Evolutionary conservation across 352 stramenopile species (phyloP), one percentile per base, ranked within the genome.

Genomic region (Phytophthora gonapodyides): DNA sequence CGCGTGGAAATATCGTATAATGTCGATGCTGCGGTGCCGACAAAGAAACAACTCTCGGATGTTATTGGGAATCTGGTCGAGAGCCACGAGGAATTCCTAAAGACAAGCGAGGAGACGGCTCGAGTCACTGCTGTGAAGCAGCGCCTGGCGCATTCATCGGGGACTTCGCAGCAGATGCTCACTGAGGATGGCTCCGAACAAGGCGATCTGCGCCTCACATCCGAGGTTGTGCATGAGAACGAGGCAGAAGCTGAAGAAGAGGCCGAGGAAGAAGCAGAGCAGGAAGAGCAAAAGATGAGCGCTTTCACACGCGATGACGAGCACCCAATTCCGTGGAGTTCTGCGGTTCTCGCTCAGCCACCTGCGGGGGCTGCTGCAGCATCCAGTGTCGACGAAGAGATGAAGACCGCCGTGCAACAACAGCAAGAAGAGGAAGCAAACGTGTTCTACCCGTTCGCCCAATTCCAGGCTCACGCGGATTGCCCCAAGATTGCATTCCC

Each of bases 231-330:
- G 21, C 84, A 98, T 64, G 94, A 96, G 45, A 94, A 97, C 33
- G 88, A 96, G 56, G 78, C 87, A 24, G 86, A 96, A 63, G 84
- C 84, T 1, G 88, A 96, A 65, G 89, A 94, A 78, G 85, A 95
- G 60, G 87, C 87, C 0, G 87, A 93, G 59, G 87, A 96, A 59
- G 86, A 94, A 75, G 84, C 84, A n/a, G 85, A 97, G 63, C 86
- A 95, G 45, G 87, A 95, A 52, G 88, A 97, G 50, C 87, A 97
- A 54, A 94, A 96, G 60, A 96, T 96, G 89, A 97, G 85, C 47
- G 84, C 85, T 33, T 97, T 94, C 61, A 93, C 87, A 12, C 86
- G 89, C 45, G 87, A 97, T 57, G 89, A 97, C 33, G 89, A 97
- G 58, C 80, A 93, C 43, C 88, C 86, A 17, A 89, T 93, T 30